Conservation (phyloP, 2,329 filamentous ascomycete species). For the Paracoccidioides brasiliensis region DNA sequence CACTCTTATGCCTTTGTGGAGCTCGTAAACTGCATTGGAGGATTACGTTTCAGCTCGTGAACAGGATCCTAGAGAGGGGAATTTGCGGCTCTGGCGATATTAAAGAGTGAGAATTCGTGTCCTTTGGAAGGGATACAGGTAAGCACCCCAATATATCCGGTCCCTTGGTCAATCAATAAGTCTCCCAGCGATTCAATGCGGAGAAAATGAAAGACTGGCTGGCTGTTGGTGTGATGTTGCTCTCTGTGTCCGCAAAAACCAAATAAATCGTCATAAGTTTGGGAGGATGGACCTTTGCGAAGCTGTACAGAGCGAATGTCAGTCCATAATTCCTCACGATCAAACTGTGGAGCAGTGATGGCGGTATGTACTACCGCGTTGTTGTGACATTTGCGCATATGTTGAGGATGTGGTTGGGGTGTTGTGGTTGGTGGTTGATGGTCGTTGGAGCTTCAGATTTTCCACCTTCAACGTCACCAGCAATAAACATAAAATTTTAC, state of each 20-base stretch:
- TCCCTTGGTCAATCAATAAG: neutral
- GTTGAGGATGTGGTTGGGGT: neutral
- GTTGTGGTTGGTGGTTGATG: neutral
- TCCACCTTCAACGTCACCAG: neutral
- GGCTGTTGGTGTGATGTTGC: neutral
- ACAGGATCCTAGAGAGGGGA: neutral
- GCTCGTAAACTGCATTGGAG: neutral
- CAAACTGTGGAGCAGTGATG: neutral
- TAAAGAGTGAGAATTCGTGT: too few relatives aligned
- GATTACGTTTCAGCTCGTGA: neutral
- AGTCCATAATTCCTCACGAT: neutral
- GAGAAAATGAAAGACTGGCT: neutral
- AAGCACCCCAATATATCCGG: neutral
- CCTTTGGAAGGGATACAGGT: neutral
- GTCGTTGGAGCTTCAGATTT: neutral
- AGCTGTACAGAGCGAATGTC: neutral
- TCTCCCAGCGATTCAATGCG: neutral
- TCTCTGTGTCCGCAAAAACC: neutral
- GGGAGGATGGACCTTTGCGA: neutral
- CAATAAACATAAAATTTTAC: neutral
- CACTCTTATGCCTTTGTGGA: constrained; percentile 1
- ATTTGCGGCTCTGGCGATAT: neutral
- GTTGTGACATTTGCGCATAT: neutral
- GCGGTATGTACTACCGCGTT: neutral
- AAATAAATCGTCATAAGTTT: neutral